Evolutionary conservation across 768 basidiomycete species (phyloP), one percentile per base, ranked within the genome.

Genomic region (Xerocomus potaroensis): DNA sequence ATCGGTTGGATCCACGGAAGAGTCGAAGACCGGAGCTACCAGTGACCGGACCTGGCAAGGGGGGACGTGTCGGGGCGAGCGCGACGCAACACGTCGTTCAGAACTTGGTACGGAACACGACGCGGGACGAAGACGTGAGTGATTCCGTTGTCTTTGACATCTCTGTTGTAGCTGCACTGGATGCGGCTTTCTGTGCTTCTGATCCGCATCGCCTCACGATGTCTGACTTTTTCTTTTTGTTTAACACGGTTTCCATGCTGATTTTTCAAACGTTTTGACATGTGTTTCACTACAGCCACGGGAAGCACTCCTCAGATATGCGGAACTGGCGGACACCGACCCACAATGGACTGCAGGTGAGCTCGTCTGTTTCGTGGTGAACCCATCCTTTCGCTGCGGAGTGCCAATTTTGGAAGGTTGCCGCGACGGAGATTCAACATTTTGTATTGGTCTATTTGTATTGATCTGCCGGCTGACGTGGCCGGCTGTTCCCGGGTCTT

Each of bases 61-160:
- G 96, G 18, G 96, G 96, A 43, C 74, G 96, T 32, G 89, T 99
- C 32, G 96, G 96, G 32, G 92, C 92, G 27, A 94, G 91, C 70
- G 95, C 95, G 15, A 97, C 92, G 41, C 94, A 97, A 58, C 93
- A 97, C 63, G 80, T 98, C 55, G 93, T 98, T 42, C 93, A 96
- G 69, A 88, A 91, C 62, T 70, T 98, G 65, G 91, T 98, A 53
- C 78, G 89, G 60, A 91, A 95, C 63, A 88, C 84, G 52, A 87
- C 88, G 34, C 72, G 92, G 58, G 91, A 91, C 71, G 85, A 95
- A 69, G 95, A 98, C 70, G 95, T 97, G 73, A 78, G 93, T 90
- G 45, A 57, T 61, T 54, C 56, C 15, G 18, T 50, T 57, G 39
- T 59, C 52, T 53, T 45, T 37, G 51, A 37, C 27, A 43, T 47